Conservation (phyloP, 202 grass and related monocot species). For the Eragrostis tef region DNA sequence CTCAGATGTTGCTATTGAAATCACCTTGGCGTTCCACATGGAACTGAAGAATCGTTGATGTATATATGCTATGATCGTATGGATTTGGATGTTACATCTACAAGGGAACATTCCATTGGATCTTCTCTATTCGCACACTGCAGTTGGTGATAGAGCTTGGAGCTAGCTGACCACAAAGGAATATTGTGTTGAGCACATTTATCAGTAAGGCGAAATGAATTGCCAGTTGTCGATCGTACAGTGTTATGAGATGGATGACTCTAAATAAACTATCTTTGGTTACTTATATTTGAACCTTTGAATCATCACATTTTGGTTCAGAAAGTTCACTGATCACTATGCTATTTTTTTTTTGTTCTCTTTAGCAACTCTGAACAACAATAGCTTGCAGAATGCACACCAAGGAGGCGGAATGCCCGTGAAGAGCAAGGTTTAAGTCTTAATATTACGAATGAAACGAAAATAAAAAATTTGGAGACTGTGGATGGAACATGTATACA, state of each 20-base stretch:
- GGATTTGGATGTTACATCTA: slow-evolving; percentile 31
- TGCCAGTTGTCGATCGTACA: background rate
- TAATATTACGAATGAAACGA: too few relatives aligned
- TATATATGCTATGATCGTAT: background rate
- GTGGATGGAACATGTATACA: too few relatives aligned
- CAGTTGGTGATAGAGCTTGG: background rate
- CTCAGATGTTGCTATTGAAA: slow-evolving; percentile 30
- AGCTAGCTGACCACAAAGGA: background rate
- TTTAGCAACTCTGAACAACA: background rate
- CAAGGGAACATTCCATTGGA: slow-evolving; percentile 58
- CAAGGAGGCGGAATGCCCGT: background rate
- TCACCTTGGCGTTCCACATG: slow-evolving; percentile 26
- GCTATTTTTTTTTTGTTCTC: too few relatives aligned
- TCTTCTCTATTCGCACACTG: slow-evolving; percentile 35
- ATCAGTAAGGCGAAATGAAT: slow-evolving; percentile 1
- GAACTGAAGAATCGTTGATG: slow-evolving; percentile 10
- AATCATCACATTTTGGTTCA: background rate
- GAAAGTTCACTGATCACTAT: too few relatives aligned
- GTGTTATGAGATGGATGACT: background rate
- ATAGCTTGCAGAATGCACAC: background rate
- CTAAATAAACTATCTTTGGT: background rate
- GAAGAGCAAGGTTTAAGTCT: too few relatives aligned
- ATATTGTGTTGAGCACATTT: background rate
- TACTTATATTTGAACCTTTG: background rate
- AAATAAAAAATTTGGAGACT: too few relatives aligned